A percentile compares a stretch with the other conserved stretches of the same genome.
phyloP scores from a whole-genome alignment of 2,329 filamentous ascomycete species.

The Tricladium varicosporioides region DNA sequence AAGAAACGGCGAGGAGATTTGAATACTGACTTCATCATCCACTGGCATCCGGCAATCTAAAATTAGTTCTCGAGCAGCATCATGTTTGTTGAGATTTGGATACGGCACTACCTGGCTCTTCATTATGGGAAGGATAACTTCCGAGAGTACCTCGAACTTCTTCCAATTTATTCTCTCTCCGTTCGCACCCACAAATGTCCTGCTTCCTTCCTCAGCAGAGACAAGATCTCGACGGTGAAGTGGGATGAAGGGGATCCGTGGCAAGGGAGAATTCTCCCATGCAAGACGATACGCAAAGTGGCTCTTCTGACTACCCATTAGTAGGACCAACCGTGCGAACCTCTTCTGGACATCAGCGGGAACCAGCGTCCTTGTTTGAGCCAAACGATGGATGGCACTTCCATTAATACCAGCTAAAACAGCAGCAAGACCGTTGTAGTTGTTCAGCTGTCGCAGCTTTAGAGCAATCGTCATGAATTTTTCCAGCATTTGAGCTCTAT shows the following conservation, averaged over 20 bases:
- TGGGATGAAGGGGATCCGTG: constrained; percentile 91
- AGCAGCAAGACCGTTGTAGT: constrained; percentile 95
- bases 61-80: constrained; percentile 71
- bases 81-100: constrained; percentile 65
- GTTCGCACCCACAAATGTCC: constrained; percentile 76
- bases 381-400: constrained; percentile 78
- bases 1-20: background rate
- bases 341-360: constrained; percentile 71
- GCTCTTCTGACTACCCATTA: constrained; percentile 91
- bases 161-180: constrained; percentile 89
- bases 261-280: constrained; percentile 90
- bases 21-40: constrained; percentile 81
- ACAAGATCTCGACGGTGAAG: constrained; percentile 87
- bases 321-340: constrained; percentile 81
- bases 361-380: constrained; percentile 75
- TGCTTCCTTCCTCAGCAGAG: constrained; percentile 87
- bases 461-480: constrained; percentile 92
- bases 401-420: constrained; percentile 91
- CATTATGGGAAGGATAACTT: constrained; percentile 87
- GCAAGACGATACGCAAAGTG: constrained; percentile 95
- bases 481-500: constrained; percentile 85
- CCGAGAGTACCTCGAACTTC: constrained; percentile 95
- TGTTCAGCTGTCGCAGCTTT: constrained; percentile 87
- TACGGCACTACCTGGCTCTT: constrained; percentile 87
- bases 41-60: constrained; percentile 77